These are phyloP conservation scores for Daldinia bambusicola DNA, from an alignment of 495 filamentous ascomycete species.

Conservation along the genomic window DNA sequence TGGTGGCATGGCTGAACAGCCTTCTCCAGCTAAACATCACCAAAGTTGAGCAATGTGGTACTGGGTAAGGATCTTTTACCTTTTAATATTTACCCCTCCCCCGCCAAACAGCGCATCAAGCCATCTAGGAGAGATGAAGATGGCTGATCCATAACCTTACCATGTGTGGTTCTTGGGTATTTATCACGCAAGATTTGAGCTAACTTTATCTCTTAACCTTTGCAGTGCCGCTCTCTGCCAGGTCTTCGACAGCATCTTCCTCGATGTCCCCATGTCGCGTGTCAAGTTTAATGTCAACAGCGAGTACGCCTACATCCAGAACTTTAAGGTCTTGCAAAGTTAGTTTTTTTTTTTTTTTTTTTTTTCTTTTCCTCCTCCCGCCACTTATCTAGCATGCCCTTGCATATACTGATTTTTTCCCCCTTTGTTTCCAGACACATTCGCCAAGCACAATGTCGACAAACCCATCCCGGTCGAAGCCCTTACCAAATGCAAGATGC, in stretches of 20 bases:
- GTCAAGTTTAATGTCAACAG: conserved; percentile 98
- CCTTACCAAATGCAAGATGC: conserved; percentile 98
- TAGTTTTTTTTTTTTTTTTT: conserved; percentile 59
- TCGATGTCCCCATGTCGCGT: conserved; percentile 93
- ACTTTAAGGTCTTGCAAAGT: conserved; percentile 98
- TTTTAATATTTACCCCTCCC: conserved; percentile 52
- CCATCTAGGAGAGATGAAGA: background rate
- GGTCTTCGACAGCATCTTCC: conserved; percentile 96
- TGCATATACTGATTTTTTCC: conserved; percentile 37
- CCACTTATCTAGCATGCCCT: background rate
- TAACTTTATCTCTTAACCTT: conserved; percentile 20
- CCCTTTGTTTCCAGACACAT: conserved; percentile 67
- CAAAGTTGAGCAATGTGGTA: conserved; percentile 98
- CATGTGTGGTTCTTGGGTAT: conserved; percentile 4
- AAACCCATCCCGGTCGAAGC: conserved; percentile 86
- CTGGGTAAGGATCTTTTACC: conserved; percentile 75
- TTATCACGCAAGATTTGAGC: conserved; percentile 25
- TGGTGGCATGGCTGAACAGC: conserved; percentile 96
- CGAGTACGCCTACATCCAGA: conserved; percentile 97
- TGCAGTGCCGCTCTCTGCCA: conserved; percentile 93
- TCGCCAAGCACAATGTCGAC: conserved; percentile 85
- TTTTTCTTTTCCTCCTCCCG: conserved; percentile 8
- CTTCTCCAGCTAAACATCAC: conserved; percentile 97
- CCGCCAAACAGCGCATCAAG: conserved; percentile 30
- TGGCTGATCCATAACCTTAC: conserved; percentile 20